Conservation (phyloP, 2,329 filamentous ascomycete genomes). For the Pseudodiploospora longispora region DNA sequence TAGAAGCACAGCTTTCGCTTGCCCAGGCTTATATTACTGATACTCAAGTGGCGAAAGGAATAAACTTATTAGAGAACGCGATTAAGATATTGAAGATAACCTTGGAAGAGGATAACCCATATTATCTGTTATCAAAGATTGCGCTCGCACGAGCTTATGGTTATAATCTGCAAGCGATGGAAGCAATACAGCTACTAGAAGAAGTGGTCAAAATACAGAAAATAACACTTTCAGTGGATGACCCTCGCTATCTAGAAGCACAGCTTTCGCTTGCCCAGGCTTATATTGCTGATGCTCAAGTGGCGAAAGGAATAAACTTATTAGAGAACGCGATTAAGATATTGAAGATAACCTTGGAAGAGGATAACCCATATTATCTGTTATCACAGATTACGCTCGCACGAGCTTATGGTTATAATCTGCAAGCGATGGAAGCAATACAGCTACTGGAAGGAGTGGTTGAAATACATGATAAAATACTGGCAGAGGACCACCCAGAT, state of each 20-base stretch:
- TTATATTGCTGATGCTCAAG: slow-evolving; percentile 3
- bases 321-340: slow-evolving; percentile 1
- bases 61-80: slow-evolving; percentile 5
- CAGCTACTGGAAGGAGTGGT: slow-evolving; percentile 2
- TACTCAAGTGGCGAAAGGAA: slow-evolving; percentile 2
- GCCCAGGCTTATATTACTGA: slow-evolving; percentile 4
- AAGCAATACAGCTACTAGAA: slow-evolving; percentile 3
- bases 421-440: not conserved
- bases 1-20: slow-evolving; percentile 4
- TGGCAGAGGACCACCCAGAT: slow-evolving; percentile 6
- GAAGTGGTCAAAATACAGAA: slow-evolving; percentile 11
- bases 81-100: not conserved
- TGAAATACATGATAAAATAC: not conserved
- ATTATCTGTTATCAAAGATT: slow-evolving; percentile 1
- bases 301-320: slow-evolving; percentile 5
- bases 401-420: slow-evolving; percentile 1
- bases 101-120: slow-evolving; percentile 3
- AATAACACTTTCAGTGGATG: slow-evolving; percentile 3
- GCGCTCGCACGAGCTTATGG: slow-evolving; percentile 5
- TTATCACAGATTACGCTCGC: slow-evolving; percentile 3
- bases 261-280: slow-evolving; percentile 5
- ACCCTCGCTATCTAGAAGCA: slow-evolving; percentile 4
- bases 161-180: not conserved
- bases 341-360: not conserved
- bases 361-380: slow-evolving; percentile 3